These are phyloP conservation scores for Apiospora phragmitis DNA, from an alignment of 2,329 filamentous ascomycete genomes.

Conservation along the genomic window DNA sequence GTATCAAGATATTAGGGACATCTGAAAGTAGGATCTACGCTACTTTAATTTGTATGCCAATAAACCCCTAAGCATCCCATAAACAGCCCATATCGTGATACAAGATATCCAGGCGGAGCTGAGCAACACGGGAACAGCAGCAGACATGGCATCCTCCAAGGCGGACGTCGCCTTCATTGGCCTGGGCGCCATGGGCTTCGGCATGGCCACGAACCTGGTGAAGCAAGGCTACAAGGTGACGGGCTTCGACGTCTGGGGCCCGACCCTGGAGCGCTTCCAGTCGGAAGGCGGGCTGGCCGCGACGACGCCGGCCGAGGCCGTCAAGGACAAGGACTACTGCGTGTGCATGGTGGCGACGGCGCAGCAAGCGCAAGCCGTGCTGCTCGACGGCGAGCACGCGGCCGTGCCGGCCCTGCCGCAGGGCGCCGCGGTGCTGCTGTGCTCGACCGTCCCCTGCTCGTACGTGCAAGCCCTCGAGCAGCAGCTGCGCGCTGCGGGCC, in stretches of 20 bases:
- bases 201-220: slow-evolving; percentile 75
- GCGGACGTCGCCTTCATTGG: slow-evolving; percentile 65
- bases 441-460: slow-evolving; percentile 68
- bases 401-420: slow-evolving; percentile 51
- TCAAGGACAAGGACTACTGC: slow-evolving; percentile 58
- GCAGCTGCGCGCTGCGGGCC: slow-evolving; percentile 53
- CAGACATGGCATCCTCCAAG: slow-evolving; percentile 24
- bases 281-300: slow-evolving; percentile 61
- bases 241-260: slow-evolving; percentile 70
- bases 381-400: slow-evolving; percentile 59
- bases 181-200: slow-evolving; percentile 80
- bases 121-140: not conserved
- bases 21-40: not conserved
- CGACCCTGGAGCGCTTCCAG: slow-evolving; percentile 66
- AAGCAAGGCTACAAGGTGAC: slow-evolving; percentile 66
- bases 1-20: not conserved
- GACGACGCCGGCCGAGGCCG: slow-evolving; percentile 61
- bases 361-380: slow-evolving; percentile 64
- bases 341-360: slow-evolving; percentile 78
- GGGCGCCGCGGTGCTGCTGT: slow-evolving; percentile 63
- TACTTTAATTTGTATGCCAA: not conserved
- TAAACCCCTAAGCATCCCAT: not conserved
- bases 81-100: not conserved
- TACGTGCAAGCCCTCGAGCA: slow-evolving; percentile 63
- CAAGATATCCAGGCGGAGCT: not conserved